A percentile compares a stretch with the other conserved stretches of the same genome.
These are phyloP conservation scores for Rosa chinensis DNA, from an alignment of 306 rosid species.

Conservation along the genomic window DNA sequence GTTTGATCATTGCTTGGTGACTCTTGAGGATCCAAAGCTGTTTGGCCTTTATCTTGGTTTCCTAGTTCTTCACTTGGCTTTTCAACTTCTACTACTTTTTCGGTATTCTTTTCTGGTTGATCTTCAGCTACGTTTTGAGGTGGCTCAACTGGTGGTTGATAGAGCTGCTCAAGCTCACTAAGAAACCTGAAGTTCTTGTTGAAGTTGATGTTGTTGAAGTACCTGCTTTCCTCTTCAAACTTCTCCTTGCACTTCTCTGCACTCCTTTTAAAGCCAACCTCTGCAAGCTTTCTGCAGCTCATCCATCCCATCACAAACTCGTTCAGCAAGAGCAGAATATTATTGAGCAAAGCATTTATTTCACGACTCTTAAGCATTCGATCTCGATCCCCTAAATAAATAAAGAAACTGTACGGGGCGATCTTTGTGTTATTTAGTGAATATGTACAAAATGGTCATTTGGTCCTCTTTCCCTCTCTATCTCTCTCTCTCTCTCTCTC, in stretches of 20 bases:
- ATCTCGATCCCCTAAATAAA: neutral
- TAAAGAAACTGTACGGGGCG: neutral
- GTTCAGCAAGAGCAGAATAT: slow-evolving; percentile 20
- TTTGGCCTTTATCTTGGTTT: slow-evolving; percentile 22
- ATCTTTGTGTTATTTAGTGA: slow-evolving; percentile 13
- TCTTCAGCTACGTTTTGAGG: slow-evolving; percentile 9
- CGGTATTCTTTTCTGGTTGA: slow-evolving; percentile 24
- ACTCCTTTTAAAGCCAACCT: slow-evolving; percentile 70
- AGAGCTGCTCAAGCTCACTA: slow-evolving; percentile 64
- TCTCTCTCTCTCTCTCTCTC: neutral
- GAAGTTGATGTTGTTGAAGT: slow-evolving; percentile 51
- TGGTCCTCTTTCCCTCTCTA: neutral
- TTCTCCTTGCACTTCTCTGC: slow-evolving; percentile 85
- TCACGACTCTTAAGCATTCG: neutral
- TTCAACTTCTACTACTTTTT: slow-evolving; percentile 14
- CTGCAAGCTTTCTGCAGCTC: slow-evolving; percentile 82
- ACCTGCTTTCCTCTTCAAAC: slow-evolving; percentile 76
- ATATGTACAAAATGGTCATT: slow-evolving; percentile 12
- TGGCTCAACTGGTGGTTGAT: slow-evolving; percentile 19
- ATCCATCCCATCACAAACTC: slow-evolving; percentile 32
- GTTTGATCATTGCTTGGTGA: slow-evolving; percentile 21
- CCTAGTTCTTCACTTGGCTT: slow-evolving; percentile 15
- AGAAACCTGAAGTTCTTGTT: slow-evolving; percentile 49
- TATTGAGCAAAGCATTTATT: slow-evolving; percentile 41
- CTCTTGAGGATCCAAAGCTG: slow-evolving; percentile 19